These are phyloP conservation scores for Epicoccum sorghinum DNA, from an alignment of 2,329 filamentous ascomycete species.

Conservation along the genomic window DNA sequence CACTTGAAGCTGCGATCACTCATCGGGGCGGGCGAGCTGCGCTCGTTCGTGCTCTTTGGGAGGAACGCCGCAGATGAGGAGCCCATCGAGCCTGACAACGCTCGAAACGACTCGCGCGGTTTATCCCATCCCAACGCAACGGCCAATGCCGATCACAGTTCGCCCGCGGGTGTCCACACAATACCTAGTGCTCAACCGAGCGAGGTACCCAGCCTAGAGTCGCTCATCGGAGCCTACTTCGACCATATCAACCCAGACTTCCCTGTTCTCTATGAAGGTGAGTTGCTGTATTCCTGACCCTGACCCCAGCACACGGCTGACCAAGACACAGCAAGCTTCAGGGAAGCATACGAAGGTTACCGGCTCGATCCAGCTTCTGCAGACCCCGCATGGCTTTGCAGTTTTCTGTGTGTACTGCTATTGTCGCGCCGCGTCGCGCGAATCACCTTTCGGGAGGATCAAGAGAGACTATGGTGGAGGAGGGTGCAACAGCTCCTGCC, in stretches of 20 bases:
- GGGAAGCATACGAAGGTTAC: slow-evolving; percentile 50
- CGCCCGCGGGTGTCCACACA: slow-evolving; percentile 26
- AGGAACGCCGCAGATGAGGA: slow-evolving; percentile 47
- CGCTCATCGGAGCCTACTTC: slow-evolving; percentile 51
- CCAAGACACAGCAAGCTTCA: slow-evolving; percentile 39
- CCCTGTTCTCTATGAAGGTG: slow-evolving; percentile 51
- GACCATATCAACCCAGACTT: slow-evolving; percentile 52
- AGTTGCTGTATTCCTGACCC: neutral
- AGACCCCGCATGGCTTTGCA: slow-evolving; percentile 52
- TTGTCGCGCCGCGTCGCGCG: slow-evolving; percentile 47
- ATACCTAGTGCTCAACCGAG: slow-evolving; percentile 11
- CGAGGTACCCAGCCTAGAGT: slow-evolving; percentile 35
- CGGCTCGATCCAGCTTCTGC: slow-evolving; percentile 33
- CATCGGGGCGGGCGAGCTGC: slow-evolving; percentile 40
- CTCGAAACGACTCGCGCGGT: slow-evolving; percentile 19
- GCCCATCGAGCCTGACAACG: slow-evolving; percentile 23
- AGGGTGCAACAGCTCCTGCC: slow-evolving; percentile 50
- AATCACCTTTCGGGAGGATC: slow-evolving; percentile 43
- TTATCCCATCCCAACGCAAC: slow-evolving; percentile 30
- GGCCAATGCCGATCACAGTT: slow-evolving; percentile 29
- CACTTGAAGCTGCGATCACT: slow-evolving; percentile 50
- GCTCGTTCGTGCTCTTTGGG: slow-evolving; percentile 51
- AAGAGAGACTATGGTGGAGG: slow-evolving; percentile 52
- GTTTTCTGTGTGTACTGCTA: slow-evolving; percentile 51
- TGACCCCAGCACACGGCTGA: neutral